A percentile compares a stretch with the other conserved stretches of the same genome.
Evolutionary conservation across 306 rosid species (phyloP).

Genomic region (Begonia fuchsioides): DNA sequence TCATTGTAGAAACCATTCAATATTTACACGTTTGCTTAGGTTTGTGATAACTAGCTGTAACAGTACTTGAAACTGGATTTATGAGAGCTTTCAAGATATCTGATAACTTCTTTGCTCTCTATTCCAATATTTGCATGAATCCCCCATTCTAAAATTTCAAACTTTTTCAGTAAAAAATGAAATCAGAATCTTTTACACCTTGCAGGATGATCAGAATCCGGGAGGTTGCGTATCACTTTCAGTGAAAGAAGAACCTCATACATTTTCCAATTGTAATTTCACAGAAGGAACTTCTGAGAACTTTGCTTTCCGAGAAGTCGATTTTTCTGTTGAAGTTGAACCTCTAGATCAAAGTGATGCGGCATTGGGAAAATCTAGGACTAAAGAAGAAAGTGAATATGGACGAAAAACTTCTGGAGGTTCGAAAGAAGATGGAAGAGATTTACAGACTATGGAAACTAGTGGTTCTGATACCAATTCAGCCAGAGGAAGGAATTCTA

Average conservation of each 20-base stretch:
- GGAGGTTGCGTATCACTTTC: conserved; percentile 36
- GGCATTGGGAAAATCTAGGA: conserved; percentile 17
- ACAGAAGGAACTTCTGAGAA: conserved; percentile 65
- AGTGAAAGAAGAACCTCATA: conserved; percentile 26
- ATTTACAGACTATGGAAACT: conserved; percentile 63
- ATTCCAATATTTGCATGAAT: background rate
- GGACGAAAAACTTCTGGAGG: conserved; percentile 30
- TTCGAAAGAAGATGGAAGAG: conserved; percentile 33
- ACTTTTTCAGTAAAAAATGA: background rate
- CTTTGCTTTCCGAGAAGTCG: conserved; percentile 42
- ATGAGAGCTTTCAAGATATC: background rate
- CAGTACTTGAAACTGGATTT: background rate
- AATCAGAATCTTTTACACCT: conserved; percentile 29
- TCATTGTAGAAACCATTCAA: too few species aligned
- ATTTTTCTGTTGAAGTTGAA: conserved; percentile 28
- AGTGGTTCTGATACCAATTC: conserved; percentile 82
- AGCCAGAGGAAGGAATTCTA: conserved; percentile 45
- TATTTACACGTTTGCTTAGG: too few species aligned
- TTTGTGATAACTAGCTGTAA: background rate
- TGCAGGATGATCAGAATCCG: conserved; percentile 52
- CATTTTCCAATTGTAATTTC: conserved; percentile 24
- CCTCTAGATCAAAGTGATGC: conserved; percentile 31
- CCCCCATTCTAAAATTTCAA: background rate
- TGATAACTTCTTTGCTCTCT: background rate
- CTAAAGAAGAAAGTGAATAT: conserved; percentile 34